Base-by-base conservation (phyloP, 768 basidiomycete genomes). In the Leccinum disarticulatum region DNA sequence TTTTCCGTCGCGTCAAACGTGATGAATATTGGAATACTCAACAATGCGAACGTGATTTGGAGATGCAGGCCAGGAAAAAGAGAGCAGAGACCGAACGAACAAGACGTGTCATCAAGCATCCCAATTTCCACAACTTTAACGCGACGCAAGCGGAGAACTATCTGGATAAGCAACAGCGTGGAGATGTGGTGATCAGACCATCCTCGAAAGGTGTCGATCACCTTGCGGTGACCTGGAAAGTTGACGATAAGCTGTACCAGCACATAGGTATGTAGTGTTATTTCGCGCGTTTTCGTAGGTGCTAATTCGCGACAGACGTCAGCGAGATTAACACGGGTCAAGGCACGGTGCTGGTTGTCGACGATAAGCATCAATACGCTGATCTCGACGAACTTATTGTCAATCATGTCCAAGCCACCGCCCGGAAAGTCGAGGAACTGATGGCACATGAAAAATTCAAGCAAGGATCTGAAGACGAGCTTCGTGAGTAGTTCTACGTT, bases 201-300 rank as follows among this genome's bases (percentile, higher is more conserved):
- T 96, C 95, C 17, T 98, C 96, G 4, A 95, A 95, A 74, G 96
- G 96, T 14, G 77, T 81, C 38, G 85, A 97, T 66, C 97, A 98
- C 76, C 80, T 99, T 38, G 96, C 96, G 48, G 90, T 99, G 10
- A 99, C 97, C 0, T 99, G 97, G 97, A 99, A 98, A 76, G 95
- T 99, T 2, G 96, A 95, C 63, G 90, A 97, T 59, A 91, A 88
- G 60, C 77, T 99, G 28, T 98, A 91, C 74, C 97, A 98, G 70
- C 97, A 99, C 70, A 91, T 99, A 59, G 95, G 95, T 94, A 68
- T 54, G 88, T 68, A 35, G 2, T 43, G 19, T 19, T 38, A 50
- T 22, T 19, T 38, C 6, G n/a, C 46, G 28, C 27, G 15, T 57
- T 52, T 63, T 6, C 30, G 19, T 15, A 7, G 25, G 51, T 48